These are phyloP conservation scores for Xerocomellus dryophilus DNA, from an alignment of 768 basidiomycete genomes.

Conservation along the genomic window DNA sequence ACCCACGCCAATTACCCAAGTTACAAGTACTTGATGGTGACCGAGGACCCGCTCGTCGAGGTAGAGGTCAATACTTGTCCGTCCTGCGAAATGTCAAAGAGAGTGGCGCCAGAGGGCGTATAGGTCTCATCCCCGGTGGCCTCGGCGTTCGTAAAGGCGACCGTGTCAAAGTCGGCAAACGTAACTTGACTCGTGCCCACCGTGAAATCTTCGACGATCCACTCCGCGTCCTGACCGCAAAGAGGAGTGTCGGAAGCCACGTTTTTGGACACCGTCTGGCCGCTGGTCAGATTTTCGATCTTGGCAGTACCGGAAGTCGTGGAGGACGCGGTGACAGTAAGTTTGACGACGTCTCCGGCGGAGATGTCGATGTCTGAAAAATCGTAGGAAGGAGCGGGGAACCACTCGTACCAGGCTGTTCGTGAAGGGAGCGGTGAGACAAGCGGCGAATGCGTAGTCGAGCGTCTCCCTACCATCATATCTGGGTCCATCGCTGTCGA, in stretches of 20 bases:
- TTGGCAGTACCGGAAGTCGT: neutral
- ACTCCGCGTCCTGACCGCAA: constrained; percentile 8
- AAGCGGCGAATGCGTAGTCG: too few relatives aligned
- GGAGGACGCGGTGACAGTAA: neutral
- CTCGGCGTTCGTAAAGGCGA: neutral
- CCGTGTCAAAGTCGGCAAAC: constrained; percentile 7
- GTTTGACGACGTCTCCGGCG: constrained; percentile 6
- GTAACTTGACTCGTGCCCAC: neutral
- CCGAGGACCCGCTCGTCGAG: neutral
- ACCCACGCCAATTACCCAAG: neutral
- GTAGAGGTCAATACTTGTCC: constrained; percentile 1
- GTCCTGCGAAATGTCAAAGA: constrained; percentile 2
- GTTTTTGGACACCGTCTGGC: neutral
- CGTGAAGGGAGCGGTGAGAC: neutral
- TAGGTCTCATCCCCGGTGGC: neutral
- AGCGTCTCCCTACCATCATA: neutral
- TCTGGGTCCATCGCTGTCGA: neutral
- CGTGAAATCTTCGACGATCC: constrained; percentile 8
- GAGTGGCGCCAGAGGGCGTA: neutral
- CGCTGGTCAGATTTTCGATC: constrained; percentile 3
- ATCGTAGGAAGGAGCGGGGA: neutral
- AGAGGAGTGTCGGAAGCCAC: neutral
- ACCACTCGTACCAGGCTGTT: constrained; percentile 14
- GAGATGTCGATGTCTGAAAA: constrained; percentile 1
- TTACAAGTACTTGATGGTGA: neutral